A percentile compares a stretch with the other conserved stretches of the same genome.
Conservation (phyloP, 2,329 filamentous ascomycete species). For the Penicillium sp. region DNA sequence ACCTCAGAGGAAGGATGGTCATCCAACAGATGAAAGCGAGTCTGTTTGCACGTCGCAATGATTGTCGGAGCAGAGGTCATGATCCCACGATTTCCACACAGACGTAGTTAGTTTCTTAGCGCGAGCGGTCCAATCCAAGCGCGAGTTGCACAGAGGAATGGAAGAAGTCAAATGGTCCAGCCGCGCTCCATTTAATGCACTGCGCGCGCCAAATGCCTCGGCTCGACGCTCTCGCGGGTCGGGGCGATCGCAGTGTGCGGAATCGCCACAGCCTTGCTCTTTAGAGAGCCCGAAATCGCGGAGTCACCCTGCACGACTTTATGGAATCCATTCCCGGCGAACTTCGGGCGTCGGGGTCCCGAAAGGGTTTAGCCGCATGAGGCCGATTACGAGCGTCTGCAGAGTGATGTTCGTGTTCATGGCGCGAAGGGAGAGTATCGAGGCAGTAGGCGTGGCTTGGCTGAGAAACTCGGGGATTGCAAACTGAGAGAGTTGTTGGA, state of each 20-base stretch:
- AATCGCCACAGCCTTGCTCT: neutral
- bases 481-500: too few species aligned
- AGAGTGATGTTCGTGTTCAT: too few species aligned
- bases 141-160: neutral
- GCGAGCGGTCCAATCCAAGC: too few species aligned
- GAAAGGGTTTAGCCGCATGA: slow-evolving; percentile 15
- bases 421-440: neutral
- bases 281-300: too few species aligned
- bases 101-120: too few species aligned
- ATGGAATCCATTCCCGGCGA: neutral
- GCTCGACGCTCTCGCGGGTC: neutral
- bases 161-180: neutral
- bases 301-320: neutral
- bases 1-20: slow-evolving; percentile 57
- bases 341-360: slow-evolving; percentile 20
- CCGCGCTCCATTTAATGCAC: neutral
- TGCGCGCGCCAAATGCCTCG: neutral
- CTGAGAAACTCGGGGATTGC: too few species aligned
- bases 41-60: slow-evolving; percentile 64
- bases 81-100: neutral
- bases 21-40: slow-evolving; percentile 60
- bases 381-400: too few species aligned
- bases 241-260: neutral
- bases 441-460: too few species aligned
- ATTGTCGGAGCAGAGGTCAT: slow-evolving; percentile 37